These are phyloP conservation scores for Dillenia turbinata DNA, from an alignment of 164 flowering plant genomes.

Conservation along the genomic window DNA sequence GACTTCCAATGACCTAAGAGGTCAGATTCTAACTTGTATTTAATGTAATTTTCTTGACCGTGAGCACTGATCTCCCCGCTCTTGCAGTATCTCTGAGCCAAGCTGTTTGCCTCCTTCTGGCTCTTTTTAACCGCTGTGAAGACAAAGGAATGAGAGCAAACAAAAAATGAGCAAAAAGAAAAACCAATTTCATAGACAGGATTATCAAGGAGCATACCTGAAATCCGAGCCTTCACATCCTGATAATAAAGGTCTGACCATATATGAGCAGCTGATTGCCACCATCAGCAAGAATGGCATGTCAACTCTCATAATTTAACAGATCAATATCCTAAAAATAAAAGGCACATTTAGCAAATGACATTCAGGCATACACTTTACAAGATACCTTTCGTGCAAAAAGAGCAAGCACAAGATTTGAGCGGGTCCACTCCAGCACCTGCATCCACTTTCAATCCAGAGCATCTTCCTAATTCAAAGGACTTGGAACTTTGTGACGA, in stretches of 20 bases:
- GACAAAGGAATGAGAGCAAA: neutral
- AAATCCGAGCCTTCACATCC: slow-evolving; percentile 68
- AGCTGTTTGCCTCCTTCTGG: slow-evolving; percentile 57
- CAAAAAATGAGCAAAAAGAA: neutral
- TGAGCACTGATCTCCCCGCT: slow-evolving; percentile 18
- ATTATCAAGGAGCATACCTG: slow-evolving; percentile 39
- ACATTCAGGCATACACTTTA: neutral
- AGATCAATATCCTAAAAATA: neutral
- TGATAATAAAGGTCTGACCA: slow-evolving; percentile 89
- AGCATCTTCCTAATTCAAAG: slow-evolving; percentile 36
- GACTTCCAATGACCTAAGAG: slow-evolving; percentile 73
- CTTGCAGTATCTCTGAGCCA: slow-evolving; percentile 37
- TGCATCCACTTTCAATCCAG: slow-evolving; percentile 21
- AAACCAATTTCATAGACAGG: neutral
- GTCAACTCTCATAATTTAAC: neutral
- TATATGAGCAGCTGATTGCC: slow-evolving; percentile 64
- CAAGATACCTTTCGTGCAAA: slow-evolving; percentile 76
- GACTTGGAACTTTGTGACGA: slow-evolving; percentile 28
- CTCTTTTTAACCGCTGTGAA: slow-evolving; percentile 62
- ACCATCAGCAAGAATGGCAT: slow-evolving; percentile 1
- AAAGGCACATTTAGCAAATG: slow-evolving; percentile 4
- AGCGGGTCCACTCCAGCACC: slow-evolving; percentile 26
- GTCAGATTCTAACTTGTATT: slow-evolving; percentile 46
- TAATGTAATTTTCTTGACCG: slow-evolving; percentile 24
- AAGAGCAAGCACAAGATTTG: slow-evolving; percentile 74